Evolutionary conservation across 1,284 basidiomycete genomes (phyloP).

Genomic region (Moniliella sp.): DNA sequence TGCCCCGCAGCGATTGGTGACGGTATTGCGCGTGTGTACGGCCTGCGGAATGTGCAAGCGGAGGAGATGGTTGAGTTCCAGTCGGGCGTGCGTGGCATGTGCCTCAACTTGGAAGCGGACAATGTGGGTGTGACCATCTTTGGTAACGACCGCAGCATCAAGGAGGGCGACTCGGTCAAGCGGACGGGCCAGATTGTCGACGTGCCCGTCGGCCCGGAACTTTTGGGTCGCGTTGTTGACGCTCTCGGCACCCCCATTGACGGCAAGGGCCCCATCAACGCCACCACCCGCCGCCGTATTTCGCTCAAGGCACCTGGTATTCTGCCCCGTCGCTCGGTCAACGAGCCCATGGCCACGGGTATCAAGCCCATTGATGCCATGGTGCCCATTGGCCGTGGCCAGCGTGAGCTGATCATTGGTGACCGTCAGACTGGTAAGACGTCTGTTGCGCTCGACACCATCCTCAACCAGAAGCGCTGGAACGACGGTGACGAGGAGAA

Average conservation of each 20-base stretch:
- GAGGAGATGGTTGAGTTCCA: constrained; percentile 99
- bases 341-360: constrained; percentile 99
- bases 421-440: constrained; percentile 99
- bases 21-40: constrained; percentile 98
- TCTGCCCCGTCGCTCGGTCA: constrained; percentile 91
- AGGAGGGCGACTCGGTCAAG: constrained; percentile 99
- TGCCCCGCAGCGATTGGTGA: constrained; percentile 67
- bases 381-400: constrained; percentile 98
- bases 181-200: constrained; percentile 99
- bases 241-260: constrained; percentile 98
- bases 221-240: constrained; percentile 95
- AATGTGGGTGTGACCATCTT: constrained; percentile 99
- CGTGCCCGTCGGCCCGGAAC: constrained; percentile 81
- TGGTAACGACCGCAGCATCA: constrained; percentile 98
- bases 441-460: constrained; percentile 94
- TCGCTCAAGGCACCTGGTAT: constrained; percentile 97
- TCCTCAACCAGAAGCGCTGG: constrained; percentile 99
- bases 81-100: constrained; percentile 73
- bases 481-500: constrained; percentile 94
- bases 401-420: constrained; percentile 99
- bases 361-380: constrained; percentile 99
- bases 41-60: constrained; percentile 55
- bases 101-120: constrained; percentile 98
- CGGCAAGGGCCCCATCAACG: constrained; percentile 88
- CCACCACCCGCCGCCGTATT: constrained; percentile 76